Percentiles rank a stretch among this genome's conserved stretches.
Evolutionary conservation across 2,329 filamentous ascomycete genomes (phyloP).

Genomic region (Colletotrichum brevisporum): DNA sequence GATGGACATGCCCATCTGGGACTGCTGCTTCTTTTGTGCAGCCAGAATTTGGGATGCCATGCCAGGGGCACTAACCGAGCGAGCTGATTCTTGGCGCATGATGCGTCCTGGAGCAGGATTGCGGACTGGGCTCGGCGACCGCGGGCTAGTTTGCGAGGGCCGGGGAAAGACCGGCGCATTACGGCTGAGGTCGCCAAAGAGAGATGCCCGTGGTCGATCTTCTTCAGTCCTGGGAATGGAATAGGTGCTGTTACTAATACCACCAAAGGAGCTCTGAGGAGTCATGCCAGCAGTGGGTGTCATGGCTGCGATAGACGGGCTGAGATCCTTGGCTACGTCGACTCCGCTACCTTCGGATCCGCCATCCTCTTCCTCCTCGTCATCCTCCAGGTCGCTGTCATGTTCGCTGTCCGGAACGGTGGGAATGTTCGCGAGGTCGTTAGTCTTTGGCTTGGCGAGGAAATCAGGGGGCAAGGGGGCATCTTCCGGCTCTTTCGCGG

Average conservation of each 20-base stretch:
- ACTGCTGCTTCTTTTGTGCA: constrained; percentile 53
- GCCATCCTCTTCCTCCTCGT: constrained; percentile 59
- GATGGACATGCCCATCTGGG: constrained; percentile 55
- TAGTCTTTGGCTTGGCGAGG: constrained; percentile 42
- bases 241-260: constrained; percentile 60
- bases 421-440: constrained; percentile 45
- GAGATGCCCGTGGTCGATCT: constrained; percentile 55
- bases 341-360: constrained; percentile 73
- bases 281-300: constrained; percentile 66
- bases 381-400: constrained; percentile 52
- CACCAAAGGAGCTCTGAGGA: constrained; percentile 72
- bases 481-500: constrained; percentile 49
- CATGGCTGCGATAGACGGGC: constrained; percentile 61
- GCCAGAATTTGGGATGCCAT: constrained; percentile 69
- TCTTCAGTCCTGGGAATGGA: constrained; percentile 63
- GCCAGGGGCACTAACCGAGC: constrained; percentile 73
- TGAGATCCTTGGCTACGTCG: constrained; percentile 75
- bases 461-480: constrained; percentile 59
- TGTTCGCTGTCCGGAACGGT: constrained; percentile 38
- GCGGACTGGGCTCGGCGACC: constrained; percentile 81
- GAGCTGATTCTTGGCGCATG: constrained; percentile 62
- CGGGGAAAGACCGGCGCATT: constrained; percentile 69
- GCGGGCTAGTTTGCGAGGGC: constrained; percentile 70
- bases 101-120: constrained; percentile 67
- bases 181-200: constrained; percentile 70